Conservation (phyloP, 257 asterid genomes). For the Ajuga chamaepitys region DNA sequence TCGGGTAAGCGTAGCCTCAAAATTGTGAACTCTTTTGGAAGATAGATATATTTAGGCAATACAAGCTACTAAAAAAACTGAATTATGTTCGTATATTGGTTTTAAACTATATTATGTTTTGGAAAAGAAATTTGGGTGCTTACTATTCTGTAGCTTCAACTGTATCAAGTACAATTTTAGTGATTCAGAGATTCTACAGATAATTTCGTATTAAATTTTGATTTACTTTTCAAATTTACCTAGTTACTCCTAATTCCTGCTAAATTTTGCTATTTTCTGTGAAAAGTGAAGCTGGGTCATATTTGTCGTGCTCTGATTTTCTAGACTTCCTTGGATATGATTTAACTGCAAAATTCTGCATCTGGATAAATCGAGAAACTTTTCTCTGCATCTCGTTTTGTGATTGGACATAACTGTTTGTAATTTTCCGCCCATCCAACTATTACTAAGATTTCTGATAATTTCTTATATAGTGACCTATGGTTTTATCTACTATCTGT, state of each 20-base stretch:
- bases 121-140: neutral
- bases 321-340: neutral
- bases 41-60: neutral
- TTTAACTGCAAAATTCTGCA: neutral
- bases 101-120: neutral
- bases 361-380: neutral
- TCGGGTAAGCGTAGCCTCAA: constrained; percentile 49
- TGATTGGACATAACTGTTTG: neutral
- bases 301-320: neutral
- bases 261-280: neutral
- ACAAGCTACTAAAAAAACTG: neutral
- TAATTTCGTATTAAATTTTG: neutral
- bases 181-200: neutral
- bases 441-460: neutral
- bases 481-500: neutral
- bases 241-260: neutral
- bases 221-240: neutral
- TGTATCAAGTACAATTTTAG: neutral
- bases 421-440: neutral
- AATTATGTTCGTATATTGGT: neutral
- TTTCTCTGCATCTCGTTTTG: neutral
- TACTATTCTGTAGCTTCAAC: neutral
- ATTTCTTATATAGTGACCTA: neutral
- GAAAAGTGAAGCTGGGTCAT: neutral
- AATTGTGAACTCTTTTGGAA: neutral